A percentile compares a stretch with the other conserved stretches of the same genome.
These are phyloP conservation scores for Luffa acutangula DNA, from an alignment of 306 rosid species.

Conservation along the genomic window DNA sequence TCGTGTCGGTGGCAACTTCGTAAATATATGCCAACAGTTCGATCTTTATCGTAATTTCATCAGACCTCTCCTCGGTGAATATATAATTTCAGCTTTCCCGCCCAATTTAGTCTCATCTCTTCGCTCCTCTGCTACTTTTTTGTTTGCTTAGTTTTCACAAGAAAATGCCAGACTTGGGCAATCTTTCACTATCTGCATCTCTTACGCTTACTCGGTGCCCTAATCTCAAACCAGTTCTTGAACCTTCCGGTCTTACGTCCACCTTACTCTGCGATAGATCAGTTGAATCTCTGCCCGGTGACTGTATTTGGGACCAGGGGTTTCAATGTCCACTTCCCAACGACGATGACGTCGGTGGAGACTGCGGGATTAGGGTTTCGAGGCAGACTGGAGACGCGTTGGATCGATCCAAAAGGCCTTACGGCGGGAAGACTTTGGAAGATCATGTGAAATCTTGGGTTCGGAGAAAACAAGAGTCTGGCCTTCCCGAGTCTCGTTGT, in stretches of 20 bases:
- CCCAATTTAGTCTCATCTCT: not conserved
- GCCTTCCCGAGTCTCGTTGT: constrained; percentile 20
- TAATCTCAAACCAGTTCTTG: constrained; percentile 15
- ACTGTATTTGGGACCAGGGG: constrained; percentile 6
- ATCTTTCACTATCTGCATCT: constrained; percentile 37
- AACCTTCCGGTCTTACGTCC: constrained; percentile 21
- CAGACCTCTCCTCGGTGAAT: not conserved
- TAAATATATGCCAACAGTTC: not conserved
- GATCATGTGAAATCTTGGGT: constrained; percentile 43
- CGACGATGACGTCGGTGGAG: constrained; percentile 8
- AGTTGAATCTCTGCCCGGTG: constrained; percentile 20
- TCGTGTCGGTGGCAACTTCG: not conserved
- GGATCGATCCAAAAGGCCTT: constrained; percentile 27
- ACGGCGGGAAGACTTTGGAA: constrained; percentile 25
- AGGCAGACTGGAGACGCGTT: constrained; percentile 28
- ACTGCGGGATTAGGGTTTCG: constrained; percentile 27
- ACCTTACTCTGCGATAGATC: constrained; percentile 9
- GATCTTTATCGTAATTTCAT: not conserved
- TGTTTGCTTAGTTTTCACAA: not conserved
- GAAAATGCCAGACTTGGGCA: constrained; percentile 65
- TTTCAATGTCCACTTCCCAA: constrained; percentile 6
- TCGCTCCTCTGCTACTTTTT: constrained; percentile 17
- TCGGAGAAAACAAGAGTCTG: constrained; percentile 22
- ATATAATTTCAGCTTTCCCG: not conserved
- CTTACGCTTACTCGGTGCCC: constrained; percentile 28